These are phyloP conservation scores for cucumber (Cucumis sativus) DNA, from an alignment of 306 rosid species.

Conservation along the genomic window DNA sequence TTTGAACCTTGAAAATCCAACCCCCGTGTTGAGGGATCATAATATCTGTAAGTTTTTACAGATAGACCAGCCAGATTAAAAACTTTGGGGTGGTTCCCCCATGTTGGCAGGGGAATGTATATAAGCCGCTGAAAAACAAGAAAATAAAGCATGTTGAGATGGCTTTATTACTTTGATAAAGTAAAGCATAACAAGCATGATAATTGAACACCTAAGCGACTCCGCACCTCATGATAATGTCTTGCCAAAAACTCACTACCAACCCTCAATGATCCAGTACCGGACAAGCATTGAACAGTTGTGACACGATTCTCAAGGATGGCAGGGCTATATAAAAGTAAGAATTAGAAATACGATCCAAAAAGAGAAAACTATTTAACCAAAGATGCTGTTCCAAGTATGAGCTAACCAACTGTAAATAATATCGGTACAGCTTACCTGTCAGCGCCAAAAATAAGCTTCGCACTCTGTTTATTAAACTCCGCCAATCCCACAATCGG, in stretches of 20 bases:
- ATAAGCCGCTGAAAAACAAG: conserved; percentile 51
- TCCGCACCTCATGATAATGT: conserved; percentile 78
- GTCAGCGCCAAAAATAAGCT: conserved; percentile 85
- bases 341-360: not conserved
- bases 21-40: conserved; percentile 92
- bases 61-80: conserved; percentile 73
- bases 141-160: not conserved
- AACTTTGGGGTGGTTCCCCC: conserved; percentile 91
- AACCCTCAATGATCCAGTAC: conserved; percentile 95
- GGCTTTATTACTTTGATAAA: not conserved
- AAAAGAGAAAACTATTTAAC: not conserved
- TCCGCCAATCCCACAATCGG: conserved; percentile 82
- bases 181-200: not conserved
- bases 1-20: conserved; percentile 74
- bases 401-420: not conserved
- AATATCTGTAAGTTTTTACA: conserved; percentile 74
- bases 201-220: conserved; percentile 10
- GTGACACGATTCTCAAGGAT: conserved; percentile 72
- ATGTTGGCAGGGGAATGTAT: conserved; percentile 83
- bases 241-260: conserved; percentile 93
- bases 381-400: not conserved
- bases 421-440: conserved; percentile 29
- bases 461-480: conserved; percentile 83
- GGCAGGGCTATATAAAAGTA: conserved; percentile 56
- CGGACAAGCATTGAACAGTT: conserved; percentile 91